A percentile compares a stretch with the other conserved stretches of the same genome.
Evolutionary conservation across 345 rosid genomes (phyloP).

Genomic region (Laguncularia racemosa): DNA sequence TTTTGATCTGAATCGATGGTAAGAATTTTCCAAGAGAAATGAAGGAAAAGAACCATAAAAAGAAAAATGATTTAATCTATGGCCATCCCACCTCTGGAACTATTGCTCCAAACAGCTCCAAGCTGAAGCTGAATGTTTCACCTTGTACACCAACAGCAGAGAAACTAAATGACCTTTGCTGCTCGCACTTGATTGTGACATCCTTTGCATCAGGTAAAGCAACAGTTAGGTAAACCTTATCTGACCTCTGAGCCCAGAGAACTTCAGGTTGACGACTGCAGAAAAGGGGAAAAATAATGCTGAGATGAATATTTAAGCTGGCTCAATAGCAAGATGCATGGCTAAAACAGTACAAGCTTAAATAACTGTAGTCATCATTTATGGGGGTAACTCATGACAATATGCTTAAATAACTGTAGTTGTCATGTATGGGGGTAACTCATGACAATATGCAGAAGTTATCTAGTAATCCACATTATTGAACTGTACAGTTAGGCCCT

Average conservation of each 20-base stretch:
- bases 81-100: conserved; percentile 45
- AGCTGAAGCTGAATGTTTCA: conserved; percentile 50
- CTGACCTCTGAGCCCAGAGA: conserved; percentile 95
- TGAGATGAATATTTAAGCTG: no score
- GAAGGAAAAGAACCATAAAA: not conserved
- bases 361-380: no score
- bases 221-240: conserved; percentile 67
- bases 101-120: conserved; percentile 58
- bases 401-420: no score
- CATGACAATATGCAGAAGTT: no score
- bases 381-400: no score
- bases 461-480: no score
- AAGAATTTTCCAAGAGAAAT: not conserved
- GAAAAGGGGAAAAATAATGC: not conserved
- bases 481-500: no score
- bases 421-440: no score
- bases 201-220: conserved; percentile 85
- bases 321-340: no score
- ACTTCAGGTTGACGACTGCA: conserved; percentile 87
- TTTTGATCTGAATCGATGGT: no score
- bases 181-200: conserved; percentile 67
- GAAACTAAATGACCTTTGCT: conserved; percentile 63
- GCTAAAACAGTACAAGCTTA: no score
- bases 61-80: not conserved
- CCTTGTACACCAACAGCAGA: conserved; percentile 76